Evolutionary conservation across 352 stramenopile species (phyloP).

Genomic region (Pythium dissotocum): DNA sequence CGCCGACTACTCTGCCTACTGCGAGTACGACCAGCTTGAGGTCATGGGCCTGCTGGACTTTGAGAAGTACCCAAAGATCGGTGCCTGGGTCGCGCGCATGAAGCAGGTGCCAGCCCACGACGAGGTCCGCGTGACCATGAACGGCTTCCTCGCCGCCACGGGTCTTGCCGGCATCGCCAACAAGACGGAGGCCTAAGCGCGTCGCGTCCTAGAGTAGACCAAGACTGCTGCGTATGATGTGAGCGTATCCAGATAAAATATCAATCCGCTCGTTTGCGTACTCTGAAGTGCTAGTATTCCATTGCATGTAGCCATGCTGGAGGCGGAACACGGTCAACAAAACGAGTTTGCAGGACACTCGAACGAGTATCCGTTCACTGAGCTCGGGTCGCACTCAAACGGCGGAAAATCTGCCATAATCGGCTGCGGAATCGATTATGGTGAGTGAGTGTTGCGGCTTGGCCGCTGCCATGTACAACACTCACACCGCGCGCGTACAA

Average conservation of each 20-base stretch:
- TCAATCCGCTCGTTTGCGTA: too few species aligned
- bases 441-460: too few species aligned
- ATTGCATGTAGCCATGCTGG: too few species aligned
- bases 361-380: too few species aligned
- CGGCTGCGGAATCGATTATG: too few species aligned
- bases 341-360: too few species aligned
- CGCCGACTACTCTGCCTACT: conserved; percentile 62
- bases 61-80: conserved; percentile 29
- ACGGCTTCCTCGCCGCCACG: conserved; percentile 27
- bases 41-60: conserved; percentile 49
- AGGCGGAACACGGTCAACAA: too few species aligned
- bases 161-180: conserved; percentile 15
- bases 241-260: neutral
- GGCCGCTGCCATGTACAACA: too few species aligned
- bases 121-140: conserved; percentile 38
- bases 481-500: too few species aligned
- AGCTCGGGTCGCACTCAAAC: too few species aligned
- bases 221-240: neutral
- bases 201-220: neutral
- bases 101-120: conserved; percentile 43
- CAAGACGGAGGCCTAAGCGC: conserved; percentile 19
- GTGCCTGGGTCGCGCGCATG: conserved; percentile 29
- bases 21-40: conserved; percentile 69
- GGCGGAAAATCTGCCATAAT: too few species aligned
- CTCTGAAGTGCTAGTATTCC: too few species aligned